These are phyloP conservation scores for Fagopyrum esculentum DNA, from an alignment of 148 eudicot species.

Conservation along the genomic window DNA sequence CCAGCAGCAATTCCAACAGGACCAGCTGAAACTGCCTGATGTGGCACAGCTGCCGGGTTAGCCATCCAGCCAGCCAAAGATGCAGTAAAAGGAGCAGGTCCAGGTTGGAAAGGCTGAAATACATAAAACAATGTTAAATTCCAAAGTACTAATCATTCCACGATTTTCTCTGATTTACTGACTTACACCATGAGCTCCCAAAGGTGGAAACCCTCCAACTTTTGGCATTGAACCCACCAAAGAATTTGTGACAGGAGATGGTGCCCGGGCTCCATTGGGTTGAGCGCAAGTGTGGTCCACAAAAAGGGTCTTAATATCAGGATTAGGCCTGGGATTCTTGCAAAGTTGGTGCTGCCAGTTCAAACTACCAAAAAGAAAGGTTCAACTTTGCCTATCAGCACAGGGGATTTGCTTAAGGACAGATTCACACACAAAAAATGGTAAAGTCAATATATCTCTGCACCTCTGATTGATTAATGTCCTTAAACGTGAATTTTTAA, in stretches of 20 bases:
- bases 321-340: slow-evolving; percentile 45
- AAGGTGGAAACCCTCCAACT: slow-evolving; percentile 37
- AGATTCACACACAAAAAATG: background rate
- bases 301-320: slow-evolving; percentile 46
- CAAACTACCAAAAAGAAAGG: slow-evolving; percentile 24
- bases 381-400: background rate
- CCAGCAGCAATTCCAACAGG: slow-evolving; percentile 10
- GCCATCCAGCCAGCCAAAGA: slow-evolving; percentile 56
- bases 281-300: slow-evolving; percentile 47
- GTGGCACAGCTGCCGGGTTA: slow-evolving; percentile 37
- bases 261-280: slow-evolving; percentile 35
- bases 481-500: slow-evolving; percentile 27
- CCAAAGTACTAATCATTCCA: no score
- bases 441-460: background rate
- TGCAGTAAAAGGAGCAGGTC: slow-evolving; percentile 29
- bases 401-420: background rate
- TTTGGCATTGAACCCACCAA: slow-evolving; percentile 28
- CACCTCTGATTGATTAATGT: slow-evolving; percentile 38
- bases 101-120: slow-evolving; percentile 42
- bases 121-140: background rate
- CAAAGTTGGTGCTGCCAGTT: slow-evolving; percentile 62
- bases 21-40: slow-evolving; percentile 15
- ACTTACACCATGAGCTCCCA: slow-evolving; percentile 60
- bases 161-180: background rate
- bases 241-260: slow-evolving; percentile 34